Base-by-base conservation (phyloP, 805 yeast genomes). In the Teunomyces atbi region DNA sequence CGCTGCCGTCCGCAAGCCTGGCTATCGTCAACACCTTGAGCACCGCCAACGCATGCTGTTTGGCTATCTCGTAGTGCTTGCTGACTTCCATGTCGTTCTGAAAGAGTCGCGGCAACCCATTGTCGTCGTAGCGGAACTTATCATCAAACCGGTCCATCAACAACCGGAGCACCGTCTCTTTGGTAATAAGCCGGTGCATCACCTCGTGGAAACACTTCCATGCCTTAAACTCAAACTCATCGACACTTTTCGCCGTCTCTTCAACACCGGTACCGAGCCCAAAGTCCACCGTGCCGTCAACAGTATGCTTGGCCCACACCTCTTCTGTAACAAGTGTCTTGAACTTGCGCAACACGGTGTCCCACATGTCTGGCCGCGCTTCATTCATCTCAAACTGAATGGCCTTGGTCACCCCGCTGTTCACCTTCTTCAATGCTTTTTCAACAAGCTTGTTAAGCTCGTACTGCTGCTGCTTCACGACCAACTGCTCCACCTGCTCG, bases 41-140 rank as follows among this genome's bases (percentile, higher is more conserved):
- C 0, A 83, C 62, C 8, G 66, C 62, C 47, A 84, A 59, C 0
- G 96, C 82, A 29, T 68, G 58, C 1, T 75, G 72, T 53, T 80
- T 82, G 2, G 97, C 84, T 13, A 69, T 65, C 32, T 74, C 71
- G 58, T 81, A 92, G 13, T 77, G 77, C 2, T 64, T 63, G 46
- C 90, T 96, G 47, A 94, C 78, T 55, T 91, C 95, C 35, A 73
- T 74, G 26, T 84, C 78, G 45, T 81, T 83, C 53, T 79, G 82
- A 87, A 96, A 92, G 27, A 91, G 72, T 32, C 82, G 77, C 11
- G 99, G 99, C 23, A 89, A 65, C 2, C 91, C 95, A 49, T 83
- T 77, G 29, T 78, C 83, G 62, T 90, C 97, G 61, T 86, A 94
- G 55, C 92, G 76, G 70, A 94, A 92, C 36, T 66, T 71, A 47